phyloP scores from a whole-genome alignment of 495 filamentous ascomycete species.

The Neurospora sp. region DNA sequence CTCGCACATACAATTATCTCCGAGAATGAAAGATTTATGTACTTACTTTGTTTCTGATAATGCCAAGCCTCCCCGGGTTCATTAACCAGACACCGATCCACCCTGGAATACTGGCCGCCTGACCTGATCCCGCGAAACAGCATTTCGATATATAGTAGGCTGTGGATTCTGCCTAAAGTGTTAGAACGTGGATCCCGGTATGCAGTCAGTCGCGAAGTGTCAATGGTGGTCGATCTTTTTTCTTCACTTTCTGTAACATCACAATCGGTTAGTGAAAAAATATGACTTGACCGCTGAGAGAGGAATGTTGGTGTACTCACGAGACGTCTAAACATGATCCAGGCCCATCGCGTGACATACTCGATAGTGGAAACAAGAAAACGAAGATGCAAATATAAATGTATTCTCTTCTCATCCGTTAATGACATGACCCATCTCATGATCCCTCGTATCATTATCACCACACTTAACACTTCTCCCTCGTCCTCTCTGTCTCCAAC shows the following conservation, averaged over 20 bases:
- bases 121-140: not conserved
- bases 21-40: not conserved
- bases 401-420: not conserved
- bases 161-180: not conserved
- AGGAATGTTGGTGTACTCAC: not conserved
- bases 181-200: not conserved
- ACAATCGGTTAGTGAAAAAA: not conserved
- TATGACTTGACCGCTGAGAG: not conserved
- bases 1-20: not conserved
- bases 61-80: not conserved
- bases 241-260: not conserved
- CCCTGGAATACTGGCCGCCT: not conserved
- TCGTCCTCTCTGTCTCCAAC: not conserved
- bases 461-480: not conserved
- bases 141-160: not conserved
- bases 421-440: not conserved
- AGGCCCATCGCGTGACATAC: not conserved
- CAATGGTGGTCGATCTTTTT: not conserved
- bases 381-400: not conserved
- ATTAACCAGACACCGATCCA: not conserved
- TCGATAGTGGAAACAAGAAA: not conserved
- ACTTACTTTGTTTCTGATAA: not conserved
- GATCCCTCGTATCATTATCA: not conserved
- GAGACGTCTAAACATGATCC: not conserved
- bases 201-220: not conserved